Evolutionary conservation across 352 stramenopile genomes (phyloP).

Genomic region (Pythium sukuiense): DNA sequence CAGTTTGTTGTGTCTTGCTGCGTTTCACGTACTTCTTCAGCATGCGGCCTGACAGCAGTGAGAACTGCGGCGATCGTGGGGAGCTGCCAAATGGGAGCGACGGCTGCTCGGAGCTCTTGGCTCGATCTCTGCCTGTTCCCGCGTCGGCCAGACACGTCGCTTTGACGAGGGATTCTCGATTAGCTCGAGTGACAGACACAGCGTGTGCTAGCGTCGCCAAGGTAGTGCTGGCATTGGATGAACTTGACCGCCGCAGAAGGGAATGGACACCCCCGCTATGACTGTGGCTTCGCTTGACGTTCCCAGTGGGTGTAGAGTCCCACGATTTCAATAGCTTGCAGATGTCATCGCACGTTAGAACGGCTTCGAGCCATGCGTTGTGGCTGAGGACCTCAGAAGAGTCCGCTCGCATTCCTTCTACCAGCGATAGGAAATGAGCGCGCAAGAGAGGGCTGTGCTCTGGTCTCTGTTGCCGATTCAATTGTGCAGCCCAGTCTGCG

Average conservation of each 20-base stretch:
- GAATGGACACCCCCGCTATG: not conserved
- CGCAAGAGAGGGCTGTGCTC: constrained; percentile 46
- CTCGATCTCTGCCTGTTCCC: constrained; percentile 1
- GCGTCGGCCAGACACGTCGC: constrained; percentile 8
- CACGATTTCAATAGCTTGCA: constrained; percentile 1
- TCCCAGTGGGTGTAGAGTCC: not conserved
- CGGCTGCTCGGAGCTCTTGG: constrained; percentile 5
- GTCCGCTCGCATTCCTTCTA: constrained; percentile 33
- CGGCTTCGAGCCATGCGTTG: constrained; percentile 33
- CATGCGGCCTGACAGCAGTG: constrained; percentile 51
- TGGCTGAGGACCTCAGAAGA: constrained; percentile 31
- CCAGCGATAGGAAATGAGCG: constrained; percentile 45
- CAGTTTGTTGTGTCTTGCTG: constrained; percentile 6
- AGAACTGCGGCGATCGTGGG: constrained; percentile 20
- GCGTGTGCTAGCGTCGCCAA: constrained; percentile 3
- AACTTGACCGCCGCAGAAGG: constrained; percentile 4
- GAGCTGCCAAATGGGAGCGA: not conserved
- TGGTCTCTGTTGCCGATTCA: not conserved
- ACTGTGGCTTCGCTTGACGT: constrained; percentile 2
- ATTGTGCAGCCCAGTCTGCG: not conserved
- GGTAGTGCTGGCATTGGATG: not conserved
- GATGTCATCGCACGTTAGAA: constrained; percentile 23
- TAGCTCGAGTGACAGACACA: constrained; percentile 3
- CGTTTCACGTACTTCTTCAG: constrained; percentile 43
- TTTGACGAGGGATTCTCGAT: constrained; percentile 3